Evolutionary conservation across 2,329 filamentous ascomycete genomes (phyloP), one percentile per base, ranked within the genome.

Genomic region (Calonectria pseudoreteaudii): DNA sequence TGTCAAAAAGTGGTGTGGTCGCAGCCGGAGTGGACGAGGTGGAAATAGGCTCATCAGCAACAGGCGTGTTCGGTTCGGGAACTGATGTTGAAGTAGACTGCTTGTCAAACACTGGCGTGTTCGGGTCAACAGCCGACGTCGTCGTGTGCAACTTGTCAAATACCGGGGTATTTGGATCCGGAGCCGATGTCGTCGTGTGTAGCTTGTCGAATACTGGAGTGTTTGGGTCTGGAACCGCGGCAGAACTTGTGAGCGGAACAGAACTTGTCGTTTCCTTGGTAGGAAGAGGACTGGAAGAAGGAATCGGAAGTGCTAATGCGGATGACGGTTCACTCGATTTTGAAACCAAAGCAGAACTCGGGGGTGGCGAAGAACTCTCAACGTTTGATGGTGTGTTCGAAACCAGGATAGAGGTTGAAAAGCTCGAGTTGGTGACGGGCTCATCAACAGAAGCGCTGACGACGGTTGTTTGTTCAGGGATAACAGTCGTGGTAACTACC

Each of bases 261-360:
- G 36, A 41, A 16, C 16, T 62, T 14, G 36, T 36, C 16, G 56
- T 20, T 8, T 62, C n/a, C 41, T 41, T 23, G 9, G 16, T 16
- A 20, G 56, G 34, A 23, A 60, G 26, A 62, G 34, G 26, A 23
- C 23, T 62, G 14, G 56, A 62, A 18, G 75, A 75, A 66, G 74
- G 75, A 30, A 67, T 76, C 34, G 69, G 71, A 41, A 68, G 75
- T 58, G 76, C n/a, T 13, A 41, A 66, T 28, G 34, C 34, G 38
- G 68, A 47, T 14, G 68, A 56, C 9, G 52, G 41, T 56, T 62
- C 34, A 28, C 13, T 62, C 14, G 56, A 38, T 41, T 56, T 41
- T 36, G 16, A 56, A 44, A 20, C 23, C 18, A 28, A 23, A n/a
- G 28, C 23, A 10, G 34, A 31, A 41, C 38, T 47, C 28, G 14